Base-by-base conservation (phyloP, 495 filamentous ascomycete genomes). In the Monascus purpureus region DNA sequence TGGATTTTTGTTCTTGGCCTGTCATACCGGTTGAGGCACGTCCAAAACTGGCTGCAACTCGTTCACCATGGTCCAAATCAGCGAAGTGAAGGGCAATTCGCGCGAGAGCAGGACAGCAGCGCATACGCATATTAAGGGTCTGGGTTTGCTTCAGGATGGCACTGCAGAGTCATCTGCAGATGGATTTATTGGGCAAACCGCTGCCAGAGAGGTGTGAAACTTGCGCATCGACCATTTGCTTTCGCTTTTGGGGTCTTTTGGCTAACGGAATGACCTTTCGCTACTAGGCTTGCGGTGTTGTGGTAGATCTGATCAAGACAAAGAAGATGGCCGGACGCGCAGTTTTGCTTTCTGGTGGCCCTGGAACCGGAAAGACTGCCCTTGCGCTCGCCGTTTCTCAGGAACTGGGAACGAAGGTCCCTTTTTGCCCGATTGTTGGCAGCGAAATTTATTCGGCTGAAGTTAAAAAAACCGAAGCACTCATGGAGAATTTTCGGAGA, bases 401-500 rank as follows among this genome's bases (percentile, higher is more conserved):
- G 52, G 88, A 95, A 52, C 72, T 97, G 34, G 90, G 90, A 43
- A 90, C 86, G 8, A 93, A 93, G 59, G 92, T 97, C 32, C 90
- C 90, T 4, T 97, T 97, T 52, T 93, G 87, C 49, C 84, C 86
- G 20, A 94, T 97, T 45, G 87, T 92, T 17, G 90, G 85, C 37
- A 94, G 86, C 58, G 90, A 97, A 49, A 77, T 97, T 42, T 97
- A 94, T 62, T 88, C 81, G 28, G 79, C 88, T 24, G 90, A 97
- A 57, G 83, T 97, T 36, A 95, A 95, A 72, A 97, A 97, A 73
- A 96, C 90, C 13, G 90, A 97, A 56, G 80, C 90, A 23, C 63
- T 97, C 49, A 95, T 94, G 84, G 90, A 97, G 67, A 93, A 94
- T 55, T 97, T 97, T 57, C 73, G 90, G 53, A 65, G 87, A 50